Conservation (phyloP, 192 early-diverging fungal species). For the Endogone sp. region DNA sequence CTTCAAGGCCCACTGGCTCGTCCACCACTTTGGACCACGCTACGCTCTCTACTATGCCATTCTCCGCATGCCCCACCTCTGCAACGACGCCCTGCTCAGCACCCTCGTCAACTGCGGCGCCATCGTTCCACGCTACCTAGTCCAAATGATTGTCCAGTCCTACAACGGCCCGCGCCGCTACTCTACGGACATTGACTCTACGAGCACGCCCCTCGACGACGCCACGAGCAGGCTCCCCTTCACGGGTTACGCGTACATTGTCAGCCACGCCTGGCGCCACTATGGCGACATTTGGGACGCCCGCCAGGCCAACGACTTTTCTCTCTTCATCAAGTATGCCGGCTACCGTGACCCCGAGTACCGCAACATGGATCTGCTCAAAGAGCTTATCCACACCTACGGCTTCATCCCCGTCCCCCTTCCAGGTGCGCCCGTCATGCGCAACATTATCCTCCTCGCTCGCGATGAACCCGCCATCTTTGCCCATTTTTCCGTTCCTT, state of each 20-base stretch:
- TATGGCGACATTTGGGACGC: not conserved
- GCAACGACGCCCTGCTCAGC: not conserved
- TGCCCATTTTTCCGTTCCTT: not conserved
- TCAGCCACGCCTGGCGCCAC: not conserved
- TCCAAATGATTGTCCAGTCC: slow-evolving; percentile 8
- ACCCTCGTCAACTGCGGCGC: slow-evolving; percentile 9
- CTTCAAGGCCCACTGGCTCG: slow-evolving; percentile 12
- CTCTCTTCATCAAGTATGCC: not conserved
- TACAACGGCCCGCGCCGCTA: not conserved
- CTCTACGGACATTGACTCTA: not conserved
- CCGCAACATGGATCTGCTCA: not conserved
- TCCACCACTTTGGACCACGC: slow-evolving; percentile 5
- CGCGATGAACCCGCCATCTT: not conserved
- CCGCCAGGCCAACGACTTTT: not conserved
- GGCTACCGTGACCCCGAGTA: not conserved
- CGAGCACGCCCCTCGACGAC: not conserved
- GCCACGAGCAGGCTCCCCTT: not conserved
- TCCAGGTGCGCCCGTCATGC: not conserved
- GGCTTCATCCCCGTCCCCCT: not conserved
- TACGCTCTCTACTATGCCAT: slow-evolving; percentile 12
- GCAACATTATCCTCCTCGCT: not conserved
- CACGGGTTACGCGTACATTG: not conserved
- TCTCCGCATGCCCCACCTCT: not conserved
- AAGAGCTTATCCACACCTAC: not conserved
- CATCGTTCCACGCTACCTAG: slow-evolving; percentile 7